Evolutionary conservation across 805 yeast genomes (phyloP).

Genomic region (Saturnispora diversa): DNA sequence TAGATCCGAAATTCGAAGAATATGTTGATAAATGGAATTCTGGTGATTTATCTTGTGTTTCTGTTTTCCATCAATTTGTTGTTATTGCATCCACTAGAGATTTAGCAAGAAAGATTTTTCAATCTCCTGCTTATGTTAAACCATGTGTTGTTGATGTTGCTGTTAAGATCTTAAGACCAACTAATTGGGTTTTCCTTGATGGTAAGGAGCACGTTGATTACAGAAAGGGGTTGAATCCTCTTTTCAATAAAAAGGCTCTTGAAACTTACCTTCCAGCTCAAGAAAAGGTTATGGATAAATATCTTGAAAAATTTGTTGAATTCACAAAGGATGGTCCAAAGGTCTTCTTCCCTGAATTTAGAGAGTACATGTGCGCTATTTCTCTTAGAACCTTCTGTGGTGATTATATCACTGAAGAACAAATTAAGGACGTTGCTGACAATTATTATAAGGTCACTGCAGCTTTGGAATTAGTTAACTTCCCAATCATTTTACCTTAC

Average conservation of each 20-base stretch:
- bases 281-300: conserved; percentile 77
- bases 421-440: conserved; percentile 81
- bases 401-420: conserved; percentile 85
- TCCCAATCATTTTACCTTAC: conserved; percentile 92
- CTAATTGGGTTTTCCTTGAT: conserved; percentile 96
- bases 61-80: conserved; percentile 96
- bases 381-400: conserved; percentile 95
- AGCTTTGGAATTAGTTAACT: conserved; percentile 93
- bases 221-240: conserved; percentile 81
- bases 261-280: conserved; percentile 76
- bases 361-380: conserved; percentile 93
- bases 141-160: conserved; percentile 99
- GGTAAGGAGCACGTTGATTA: conserved; percentile 94
- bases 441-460: conserved; percentile 89
- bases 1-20: conserved; percentile 93
- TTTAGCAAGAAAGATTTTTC: conserved; percentile 76
- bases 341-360: conserved; percentile 84
- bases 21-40: conserved; percentile 90
- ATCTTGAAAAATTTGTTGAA: conserved; percentile 58
- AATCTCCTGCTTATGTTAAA: conserved; percentile 79
- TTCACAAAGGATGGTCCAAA: conserved; percentile 51
- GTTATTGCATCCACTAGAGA: conserved; percentile 88
- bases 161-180: conserved; percentile 82
- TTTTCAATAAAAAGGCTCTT: conserved; percentile 79
- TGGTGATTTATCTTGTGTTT: conserved; percentile 92